These are phyloP conservation scores for Rhynchosporium secalis DNA, from an alignment of 2,329 filamentous ascomycete genomes.

Conservation along the genomic window DNA sequence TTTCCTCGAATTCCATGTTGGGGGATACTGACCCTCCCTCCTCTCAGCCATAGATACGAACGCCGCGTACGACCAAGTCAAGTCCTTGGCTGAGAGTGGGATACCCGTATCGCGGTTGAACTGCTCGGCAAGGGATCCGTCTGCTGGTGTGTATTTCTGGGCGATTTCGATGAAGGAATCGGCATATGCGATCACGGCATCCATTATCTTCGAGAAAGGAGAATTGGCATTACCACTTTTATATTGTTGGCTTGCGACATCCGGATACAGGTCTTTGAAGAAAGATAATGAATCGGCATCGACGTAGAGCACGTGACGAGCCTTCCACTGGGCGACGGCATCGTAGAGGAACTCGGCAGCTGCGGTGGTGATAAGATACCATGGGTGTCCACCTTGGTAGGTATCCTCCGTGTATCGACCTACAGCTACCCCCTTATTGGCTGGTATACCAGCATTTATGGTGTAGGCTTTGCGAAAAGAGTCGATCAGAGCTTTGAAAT, in stretches of 20 bases:
- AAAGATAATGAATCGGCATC: slow-evolving; percentile 66
- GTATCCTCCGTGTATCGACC: slow-evolving; percentile 70
- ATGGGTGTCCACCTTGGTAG: slow-evolving; percentile 78
- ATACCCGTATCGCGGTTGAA: slow-evolving; percentile 55
- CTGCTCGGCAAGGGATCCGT: slow-evolving; percentile 67
- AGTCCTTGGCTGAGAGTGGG: slow-evolving; percentile 61
- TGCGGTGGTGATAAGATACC: slow-evolving; percentile 74
- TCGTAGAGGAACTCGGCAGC: slow-evolving; percentile 81
- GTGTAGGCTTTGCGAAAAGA: slow-evolving; percentile 66
- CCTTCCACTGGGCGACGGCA: slow-evolving; percentile 70
- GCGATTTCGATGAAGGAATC: slow-evolving; percentile 55
- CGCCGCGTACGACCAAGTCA: slow-evolving; percentile 75
- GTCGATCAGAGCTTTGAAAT: slow-evolving; percentile 73
- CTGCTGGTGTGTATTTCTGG: slow-evolving; percentile 51
- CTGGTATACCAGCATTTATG: slow-evolving; percentile 64
- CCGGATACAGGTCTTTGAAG: slow-evolving; percentile 65
- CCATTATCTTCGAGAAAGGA: slow-evolving; percentile 50
- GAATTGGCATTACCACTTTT: slow-evolving; percentile 56
- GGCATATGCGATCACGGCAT: slow-evolving; percentile 62
- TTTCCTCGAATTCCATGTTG: slow-evolving; percentile 52
- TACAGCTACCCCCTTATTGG: slow-evolving; percentile 61
- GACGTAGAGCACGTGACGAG: slow-evolving; percentile 60
- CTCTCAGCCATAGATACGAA: slow-evolving; percentile 63
- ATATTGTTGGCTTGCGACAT: slow-evolving; percentile 63
- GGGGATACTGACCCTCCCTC: slow-evolving; percentile 53